A percentile compares a stretch with the other conserved stretches of the same genome.
Evolutionary conservation across 169 alveolate species (phyloP).

Genomic region (Prorocentrum cordatum): DNA sequence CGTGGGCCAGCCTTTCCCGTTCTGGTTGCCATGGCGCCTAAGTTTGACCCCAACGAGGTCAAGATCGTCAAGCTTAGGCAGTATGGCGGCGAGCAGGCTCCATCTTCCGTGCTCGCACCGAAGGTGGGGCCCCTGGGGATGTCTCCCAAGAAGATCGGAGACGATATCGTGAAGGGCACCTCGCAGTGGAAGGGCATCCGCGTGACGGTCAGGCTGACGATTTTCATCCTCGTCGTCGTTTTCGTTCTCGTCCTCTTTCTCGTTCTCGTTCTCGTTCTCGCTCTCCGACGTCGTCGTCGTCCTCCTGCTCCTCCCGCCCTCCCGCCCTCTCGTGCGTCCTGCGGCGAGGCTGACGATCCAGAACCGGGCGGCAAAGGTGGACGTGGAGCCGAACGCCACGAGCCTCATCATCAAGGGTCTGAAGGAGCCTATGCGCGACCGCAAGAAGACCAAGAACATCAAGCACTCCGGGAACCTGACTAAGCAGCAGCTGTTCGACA

Average conservation of each 20-base stretch:
- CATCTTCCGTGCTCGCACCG: conserved; percentile 96
- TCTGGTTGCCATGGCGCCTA: conserved; percentile 74
- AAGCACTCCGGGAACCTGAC: conserved; percentile 89
- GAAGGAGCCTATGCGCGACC: conserved; percentile 77
- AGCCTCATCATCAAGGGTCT: conserved; percentile 90
- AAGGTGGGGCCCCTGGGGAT: conserved; percentile 96
- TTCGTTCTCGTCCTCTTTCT: no score
- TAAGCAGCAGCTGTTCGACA: conserved; percentile 85
- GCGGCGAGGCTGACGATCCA: conserved; percentile 75
- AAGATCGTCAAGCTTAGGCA: conserved; percentile 59
- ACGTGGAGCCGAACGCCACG: conserved; percentile 93
- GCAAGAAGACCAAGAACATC: conserved; percentile 87
- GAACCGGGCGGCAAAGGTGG: conserved; percentile 87
- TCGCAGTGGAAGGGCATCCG: conserved; percentile 88
- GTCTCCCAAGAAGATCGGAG: conserved; percentile 89
- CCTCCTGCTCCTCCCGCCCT: no score
- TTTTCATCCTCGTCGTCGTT: no score
- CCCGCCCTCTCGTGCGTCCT: no score
- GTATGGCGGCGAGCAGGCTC: conserved; percentile 79
- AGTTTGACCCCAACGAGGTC: conserved; percentile 76
- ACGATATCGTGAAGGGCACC: conserved; percentile 94
- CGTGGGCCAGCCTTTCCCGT: no score
- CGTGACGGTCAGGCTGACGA: conserved; percentile 78
- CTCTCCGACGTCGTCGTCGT: no score
- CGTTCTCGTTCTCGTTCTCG: no score